Evolutionary conservation across 192 early-diverging fungal species (phyloP), one percentile per base, ranked within the genome.

Genomic region (Backusella sp.): DNA sequence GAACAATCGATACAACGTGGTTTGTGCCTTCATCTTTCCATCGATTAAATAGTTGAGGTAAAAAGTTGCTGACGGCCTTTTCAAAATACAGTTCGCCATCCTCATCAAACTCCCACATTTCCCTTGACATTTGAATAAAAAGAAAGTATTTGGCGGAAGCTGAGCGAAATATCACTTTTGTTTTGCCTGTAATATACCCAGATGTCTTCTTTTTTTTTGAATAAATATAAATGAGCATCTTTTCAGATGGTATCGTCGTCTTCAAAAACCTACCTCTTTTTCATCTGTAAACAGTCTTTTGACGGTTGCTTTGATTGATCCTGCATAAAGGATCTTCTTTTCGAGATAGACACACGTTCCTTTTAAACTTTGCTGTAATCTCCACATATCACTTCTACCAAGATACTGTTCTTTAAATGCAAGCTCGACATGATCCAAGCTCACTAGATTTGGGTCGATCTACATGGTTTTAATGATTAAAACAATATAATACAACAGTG

Each of bases 91-190:
- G 83, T 79, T 98, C 95, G 8, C 97, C 96, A 77, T 99, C 97
- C 76, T 98, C 97, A 70, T 96, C 96, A 88, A 97, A 98, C 44
- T 96, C 92, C 94, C 94, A 97, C 96, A 98, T 99, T 84, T 99
- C 97, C 62, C 90, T 89, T 36, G 92, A 94, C 95, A 99, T 95
- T 84, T 99, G 97, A 23, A 99, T 91, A 79, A 97, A 96, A 17
- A 99, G 89, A 78, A 96, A 97, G 68, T 93, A 95, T 73, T 97
- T 95, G 12, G 96, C 96, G 0, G 96, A 96, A 74, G 95, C 95
- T 12, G 97, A 98, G 15, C 97, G 88, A 72, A 96, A 98, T 14
- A 98, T 95, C 32, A 90, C 83, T 81, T 92, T 91, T 9, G 96
- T 98, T 21, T 87, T 86, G 28, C 85, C 87, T 17, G 88, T 93